Conservation (phyloP, 495 filamentous ascomycete genomes). For the Lophiostoma macrostomum region DNA sequence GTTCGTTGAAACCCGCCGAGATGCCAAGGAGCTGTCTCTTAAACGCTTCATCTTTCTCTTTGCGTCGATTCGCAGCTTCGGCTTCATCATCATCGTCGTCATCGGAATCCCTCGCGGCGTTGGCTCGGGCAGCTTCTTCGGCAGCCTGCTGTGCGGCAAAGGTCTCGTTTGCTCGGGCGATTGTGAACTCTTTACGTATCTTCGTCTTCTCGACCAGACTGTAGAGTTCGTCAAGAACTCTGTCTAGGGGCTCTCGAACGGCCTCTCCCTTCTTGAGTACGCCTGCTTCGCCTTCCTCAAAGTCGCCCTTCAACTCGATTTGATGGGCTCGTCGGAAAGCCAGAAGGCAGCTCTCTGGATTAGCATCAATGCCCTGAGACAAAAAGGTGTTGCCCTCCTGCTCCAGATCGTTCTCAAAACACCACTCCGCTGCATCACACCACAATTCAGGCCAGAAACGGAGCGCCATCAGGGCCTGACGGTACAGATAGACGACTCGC, state of each 20-base stretch:
- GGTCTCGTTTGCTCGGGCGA: conserved; percentile 68
- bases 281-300: conserved; percentile 62
- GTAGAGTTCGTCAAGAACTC: conserved; percentile 79
- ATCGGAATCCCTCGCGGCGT: conserved; percentile 39
- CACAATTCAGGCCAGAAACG: conserved; percentile 93
- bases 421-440: conserved; percentile 94
- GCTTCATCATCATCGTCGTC: conserved; percentile 54
- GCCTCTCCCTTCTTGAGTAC: conserved; percentile 64
- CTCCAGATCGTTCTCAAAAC: conserved; percentile 70
- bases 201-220: conserved; percentile 70
- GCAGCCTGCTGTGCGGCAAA: conserved; percentile 32
- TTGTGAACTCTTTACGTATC: conserved; percentile 64
- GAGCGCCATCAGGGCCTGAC: conserved; percentile 89
- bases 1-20: conserved; percentile 64
- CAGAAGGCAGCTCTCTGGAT: conserved; percentile 87
- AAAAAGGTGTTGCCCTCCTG: conserved; percentile 74
- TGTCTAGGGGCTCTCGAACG: conserved; percentile 78
- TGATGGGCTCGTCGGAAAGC: conserved; percentile 86
- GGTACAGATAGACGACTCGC: conserved; percentile 84
- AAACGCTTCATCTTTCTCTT: conserved; percentile 34
- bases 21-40: conserved; percentile 64
- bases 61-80: conserved; percentile 53
- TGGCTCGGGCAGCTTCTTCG: conserved; percentile 32
- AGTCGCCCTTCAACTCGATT: conserved; percentile 67
- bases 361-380: conserved; percentile 75